Base-by-base conservation (phyloP, 2,329 filamentous ascomycete species). In the Epichloe glyceriae region DNA sequence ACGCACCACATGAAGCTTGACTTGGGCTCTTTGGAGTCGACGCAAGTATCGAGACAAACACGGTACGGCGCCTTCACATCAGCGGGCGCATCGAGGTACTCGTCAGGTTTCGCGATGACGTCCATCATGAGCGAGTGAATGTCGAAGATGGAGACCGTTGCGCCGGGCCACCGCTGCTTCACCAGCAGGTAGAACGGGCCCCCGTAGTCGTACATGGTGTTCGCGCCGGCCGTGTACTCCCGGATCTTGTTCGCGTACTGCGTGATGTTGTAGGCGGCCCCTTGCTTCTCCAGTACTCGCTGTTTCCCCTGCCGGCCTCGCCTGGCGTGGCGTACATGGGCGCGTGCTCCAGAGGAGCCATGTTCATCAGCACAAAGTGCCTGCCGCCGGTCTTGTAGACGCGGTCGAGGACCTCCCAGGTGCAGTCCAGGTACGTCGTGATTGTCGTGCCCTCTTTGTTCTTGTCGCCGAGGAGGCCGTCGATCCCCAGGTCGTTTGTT, bases 401-500 rank as follows among this genome's bases (percentile, higher is more conserved):
- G 5, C 62, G 62, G 55, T 83, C 78, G 46, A 88, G 74, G 2
- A 76, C 72, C 6, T 70, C 61, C 69, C 82, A 88, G 2, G 88
- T 70, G 61, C 86, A 90, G 54, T 83, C 76, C 3, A 81, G 73
- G 60, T 83, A 88, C 60, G 82, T 75, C 1, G 73, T 69, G 5
- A 89, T 73, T 2, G 77, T 82, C 22, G 79, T 80, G 12, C 74
- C 76, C 0, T 68, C 58, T 4, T 74, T 64, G 61, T 88, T 82
- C 22, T 71, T 73, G 60, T 88, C 83, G 4, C 75, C 79, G 34
- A 90, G 63, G 60, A 89, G 84, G 8, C 76, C 83, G 48, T 73
- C 66, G 51, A 71, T 73, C 20, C 86, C 85, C 10, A 91, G 70
- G 60, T 93, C 86, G 61, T 91, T 91, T 22, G 85, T 89, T 3